These are phyloP conservation scores for Gastrolobium villosum DNA, from an alignment of 306 rosid genomes.

Conservation along the genomic window DNA sequence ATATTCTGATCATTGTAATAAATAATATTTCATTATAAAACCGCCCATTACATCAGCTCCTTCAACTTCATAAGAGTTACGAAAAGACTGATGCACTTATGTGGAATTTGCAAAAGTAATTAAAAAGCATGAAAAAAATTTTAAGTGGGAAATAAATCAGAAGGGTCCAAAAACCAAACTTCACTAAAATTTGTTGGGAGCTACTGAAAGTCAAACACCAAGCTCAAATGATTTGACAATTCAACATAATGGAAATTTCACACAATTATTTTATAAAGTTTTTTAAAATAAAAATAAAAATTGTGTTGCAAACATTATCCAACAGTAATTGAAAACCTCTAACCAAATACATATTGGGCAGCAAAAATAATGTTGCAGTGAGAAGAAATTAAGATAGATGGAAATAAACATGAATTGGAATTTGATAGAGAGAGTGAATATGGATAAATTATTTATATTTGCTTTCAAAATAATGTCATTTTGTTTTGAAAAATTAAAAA, in stretches of 20 bases:
- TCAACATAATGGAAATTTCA: conserved; percentile 32
- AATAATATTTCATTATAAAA: conserved; percentile 61
- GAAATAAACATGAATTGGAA: background rate
- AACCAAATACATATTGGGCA: conserved; percentile 7
- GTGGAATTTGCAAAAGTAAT: conserved; percentile 97
- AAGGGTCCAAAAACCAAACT: conserved; percentile 57
- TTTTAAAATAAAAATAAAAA: background rate
- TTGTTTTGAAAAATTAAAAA: no score
- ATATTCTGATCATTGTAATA: conserved; percentile 72
- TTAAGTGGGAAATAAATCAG: no score
- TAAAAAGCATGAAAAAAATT: no score
- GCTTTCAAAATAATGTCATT: no score
- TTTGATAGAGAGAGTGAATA: no score
- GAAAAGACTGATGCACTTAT: conserved; percentile 95
- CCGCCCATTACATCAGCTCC: conserved; percentile 93
- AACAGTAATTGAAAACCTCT: background rate
- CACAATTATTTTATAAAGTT: conserved; percentile 2
- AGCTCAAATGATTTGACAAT: conserved; percentile 34
- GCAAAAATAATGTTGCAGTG: conserved; percentile 1
- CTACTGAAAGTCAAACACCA: conserved; percentile 33
- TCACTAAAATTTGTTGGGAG: conserved; percentile 53
- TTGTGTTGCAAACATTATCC: background rate
- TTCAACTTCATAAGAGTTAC: conserved; percentile 97
- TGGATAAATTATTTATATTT: no score
- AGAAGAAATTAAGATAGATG: conserved; percentile 29